Evolutionary conservation across 768 basidiomycete genomes (phyloP), one percentile per base, ranked within the genome.

Genomic region (Fistulinella prunicolor): DNA sequence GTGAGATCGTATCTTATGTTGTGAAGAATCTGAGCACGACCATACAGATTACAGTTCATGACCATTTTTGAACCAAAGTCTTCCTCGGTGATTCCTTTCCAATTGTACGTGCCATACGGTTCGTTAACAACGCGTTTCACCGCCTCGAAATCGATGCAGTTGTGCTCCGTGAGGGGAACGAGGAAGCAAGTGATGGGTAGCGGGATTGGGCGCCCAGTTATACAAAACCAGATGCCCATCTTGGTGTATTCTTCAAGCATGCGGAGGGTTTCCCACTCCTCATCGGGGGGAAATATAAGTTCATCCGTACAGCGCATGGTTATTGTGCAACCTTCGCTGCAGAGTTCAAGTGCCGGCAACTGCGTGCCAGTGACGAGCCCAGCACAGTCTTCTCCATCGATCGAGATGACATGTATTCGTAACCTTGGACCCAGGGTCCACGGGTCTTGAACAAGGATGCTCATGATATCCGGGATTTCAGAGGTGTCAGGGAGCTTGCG

Each of bases 311-410:
- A 67, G 42, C 82, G 74, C 14, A 86, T 62, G 16, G 64, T 58
- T 21, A 62, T 52, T 6, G 42, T 46, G 28, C 44, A 51, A 13
- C 64, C 73, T 38, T 68, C 64, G 51, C 69, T 63, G 30, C 56
- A 61, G 26, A 85, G 56, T 16, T 79, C 74, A 17, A 73, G 70
- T 7, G 71, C 59, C 0, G 76, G 77, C 32, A 91, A 68, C 26
- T 63, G 56, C 0, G 81, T 80, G 3, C 85, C 87, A 23, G 86
- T 83, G 19, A 93, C 70, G 22, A 94, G 70, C 2, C 82, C 90
- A 17, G 82, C 80, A 12, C 73, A 62, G 20, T 70, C 67, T 17
- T 61, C 61, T 16, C 75, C 80, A 52, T 80, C 74, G 26, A 86
- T 60, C 34, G 64, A 62, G 39, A 91, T 64, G 20, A 74, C 68